Evolutionary conservation across 352 stramenopile genomes (phyloP).

Genomic region (Phytophthora chlamydospora): DNA sequence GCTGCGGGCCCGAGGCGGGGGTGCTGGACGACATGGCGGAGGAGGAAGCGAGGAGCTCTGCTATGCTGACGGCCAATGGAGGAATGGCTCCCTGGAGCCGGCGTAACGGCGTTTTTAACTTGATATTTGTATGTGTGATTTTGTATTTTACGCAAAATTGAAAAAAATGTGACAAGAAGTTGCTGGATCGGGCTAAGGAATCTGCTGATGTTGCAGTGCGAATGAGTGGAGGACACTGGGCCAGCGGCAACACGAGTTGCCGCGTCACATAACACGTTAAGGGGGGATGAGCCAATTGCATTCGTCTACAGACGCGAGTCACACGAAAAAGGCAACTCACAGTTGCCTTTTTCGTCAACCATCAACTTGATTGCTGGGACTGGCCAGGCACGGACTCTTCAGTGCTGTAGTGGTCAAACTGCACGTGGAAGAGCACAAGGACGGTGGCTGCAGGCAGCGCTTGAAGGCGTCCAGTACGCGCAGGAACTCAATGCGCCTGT

Average conservation of each 20-base stretch:
- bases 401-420: background rate
- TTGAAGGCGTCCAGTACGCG: constrained; percentile 54
- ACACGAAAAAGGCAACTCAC: too few relatives aligned
- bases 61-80: constrained; percentile 20
- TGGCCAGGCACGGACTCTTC: too few relatives aligned
- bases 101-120: constrained; percentile 1
- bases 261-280: constrained; percentile 14
- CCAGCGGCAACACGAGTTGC: constrained; percentile 6
- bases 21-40: constrained; percentile 7
- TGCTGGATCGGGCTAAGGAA: background rate
- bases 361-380: constrained; percentile 5
- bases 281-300: constrained; percentile 21
- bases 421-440: background rate
- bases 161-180: constrained; percentile 10
- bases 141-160: background rate
- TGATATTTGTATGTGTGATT: background rate
- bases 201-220: constrained; percentile 4
- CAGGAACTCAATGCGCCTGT: constrained; percentile 51
- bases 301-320: constrained; percentile 38
- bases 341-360: constrained; percentile 1
- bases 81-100: constrained; percentile 15
- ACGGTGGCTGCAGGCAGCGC: constrained; percentile 39
- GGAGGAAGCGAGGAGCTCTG: background rate
- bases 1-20: constrained; percentile 18
- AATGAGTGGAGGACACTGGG: background rate